phyloP scores from a whole-genome alignment of 2,329 filamentous ascomycete genomes.

The Lecanoromycetidae sp. region DNA sequence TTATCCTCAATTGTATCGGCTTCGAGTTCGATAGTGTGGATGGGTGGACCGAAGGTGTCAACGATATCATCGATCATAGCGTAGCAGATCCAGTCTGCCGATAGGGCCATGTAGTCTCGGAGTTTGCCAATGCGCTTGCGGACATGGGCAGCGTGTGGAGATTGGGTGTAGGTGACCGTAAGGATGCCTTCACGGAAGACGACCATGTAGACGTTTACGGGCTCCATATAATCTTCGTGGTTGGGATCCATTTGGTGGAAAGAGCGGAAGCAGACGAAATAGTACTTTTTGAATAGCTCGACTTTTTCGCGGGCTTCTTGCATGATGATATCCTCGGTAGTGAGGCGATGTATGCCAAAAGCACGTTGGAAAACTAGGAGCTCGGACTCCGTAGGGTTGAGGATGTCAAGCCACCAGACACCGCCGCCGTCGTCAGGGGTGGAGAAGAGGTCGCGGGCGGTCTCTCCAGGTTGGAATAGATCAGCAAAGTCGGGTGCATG shows the following conservation, averaged over 20 bases:
- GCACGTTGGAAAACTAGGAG: constrained; percentile 80
- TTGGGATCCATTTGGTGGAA: constrained; percentile 74
- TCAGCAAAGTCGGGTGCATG: constrained; percentile 82
- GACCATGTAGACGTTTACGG: constrained; percentile 91
- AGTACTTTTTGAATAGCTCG: constrained; percentile 92
- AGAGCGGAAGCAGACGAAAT: constrained; percentile 94
- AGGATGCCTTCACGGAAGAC: constrained; percentile 92
- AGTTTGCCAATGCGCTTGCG: constrained; percentile 82
- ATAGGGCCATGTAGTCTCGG: constrained; percentile 88
- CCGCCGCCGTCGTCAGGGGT: constrained; percentile 62
- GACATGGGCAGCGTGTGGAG: constrained; percentile 77
- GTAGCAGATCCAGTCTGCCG: constrained; percentile 98
- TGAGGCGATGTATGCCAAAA: constrained; percentile 90
- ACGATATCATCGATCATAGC: constrained; percentile 98
- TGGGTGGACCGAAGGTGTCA: constrained; percentile 83
- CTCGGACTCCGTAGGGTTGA: constrained; percentile 80
- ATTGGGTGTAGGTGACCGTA: constrained; percentile 85
- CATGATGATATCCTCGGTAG: constrained; percentile 88
- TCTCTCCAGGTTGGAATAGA: constrained; percentile 77
- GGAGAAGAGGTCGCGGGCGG: constrained; percentile 76
- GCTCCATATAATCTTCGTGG: constrained; percentile 74
- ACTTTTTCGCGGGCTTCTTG: constrained; percentile 98
- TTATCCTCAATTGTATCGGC: constrained; percentile 91
- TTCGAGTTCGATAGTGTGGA: constrained; percentile 73
- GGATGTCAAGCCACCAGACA: constrained; percentile 98